Conservation (phyloP, 1,139 yeast species). For the Scheffersomyces insectosa region DNA sequence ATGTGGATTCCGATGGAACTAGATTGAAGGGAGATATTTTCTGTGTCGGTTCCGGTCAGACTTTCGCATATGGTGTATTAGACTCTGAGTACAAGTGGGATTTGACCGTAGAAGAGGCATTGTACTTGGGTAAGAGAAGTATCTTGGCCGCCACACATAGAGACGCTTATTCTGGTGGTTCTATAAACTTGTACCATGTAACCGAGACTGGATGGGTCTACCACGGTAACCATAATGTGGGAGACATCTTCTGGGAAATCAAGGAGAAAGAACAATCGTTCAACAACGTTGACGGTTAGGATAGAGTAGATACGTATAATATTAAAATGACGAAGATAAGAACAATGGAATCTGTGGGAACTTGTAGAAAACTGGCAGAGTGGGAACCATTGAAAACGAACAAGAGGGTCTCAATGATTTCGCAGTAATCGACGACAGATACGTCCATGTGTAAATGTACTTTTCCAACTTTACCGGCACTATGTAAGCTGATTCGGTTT, state of each 20-base stretch:
- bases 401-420: no score
- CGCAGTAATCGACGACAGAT: no score
- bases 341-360: no score
- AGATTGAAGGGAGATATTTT: conserved; percentile 92
- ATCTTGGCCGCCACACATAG: conserved; percentile 98
- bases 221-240: conserved; percentile 95
- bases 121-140: conserved; percentile 91
- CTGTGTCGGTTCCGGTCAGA: conserved; percentile 99
- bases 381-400: no score
- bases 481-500: no score
- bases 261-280: conserved; percentile 88
- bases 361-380: no score
- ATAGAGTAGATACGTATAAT: neutral
- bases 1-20: conserved; percentile 97
- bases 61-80: conserved; percentile 98
- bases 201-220: conserved; percentile 92
- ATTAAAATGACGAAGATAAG: conserved; percentile 1
- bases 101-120: conserved; percentile 85
- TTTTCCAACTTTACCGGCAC: no score
- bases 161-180: conserved; percentile 98
- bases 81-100: conserved; percentile 94
- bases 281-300: conserved; percentile 74
- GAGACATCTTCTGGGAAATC: conserved; percentile 88
- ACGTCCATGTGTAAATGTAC: no score
- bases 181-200: conserved; percentile 88